phyloP scores from a whole-genome alignment of 106 monocot genomes.

The Platanthera guangdongensis region DNA sequence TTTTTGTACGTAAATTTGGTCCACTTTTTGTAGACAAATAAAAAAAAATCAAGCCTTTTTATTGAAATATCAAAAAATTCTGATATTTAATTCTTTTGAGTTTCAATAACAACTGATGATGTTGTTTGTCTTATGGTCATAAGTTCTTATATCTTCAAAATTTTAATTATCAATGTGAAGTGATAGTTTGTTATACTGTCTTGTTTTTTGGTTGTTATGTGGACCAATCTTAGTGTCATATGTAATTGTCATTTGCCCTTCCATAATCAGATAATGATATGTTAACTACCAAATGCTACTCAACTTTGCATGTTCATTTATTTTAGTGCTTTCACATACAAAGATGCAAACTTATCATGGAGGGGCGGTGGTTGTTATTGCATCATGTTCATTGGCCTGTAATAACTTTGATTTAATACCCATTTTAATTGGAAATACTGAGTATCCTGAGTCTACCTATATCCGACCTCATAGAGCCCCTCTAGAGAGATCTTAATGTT shows the following conservation, averaged over 20 bases:
- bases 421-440: no score
- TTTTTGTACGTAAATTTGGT: slow-evolving; percentile 44
- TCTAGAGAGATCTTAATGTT: no score
- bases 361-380: no score
- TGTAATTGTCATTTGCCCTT: not conserved
- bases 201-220: not conserved
- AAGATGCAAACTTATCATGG: no score
- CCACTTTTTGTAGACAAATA: not conserved
- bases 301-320: no score
- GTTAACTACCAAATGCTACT: no score
- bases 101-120: not conserved
- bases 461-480: no score
- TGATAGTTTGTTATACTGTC: not conserved
- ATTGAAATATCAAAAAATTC: not conserved
- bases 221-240: not conserved
- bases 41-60: not conserved
- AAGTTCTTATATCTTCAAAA: not conserved
- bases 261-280: no score
- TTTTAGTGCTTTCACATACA: no score
- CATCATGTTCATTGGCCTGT: no score
- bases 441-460: no score
- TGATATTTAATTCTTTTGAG: not conserved
- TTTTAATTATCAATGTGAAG: not conserved
- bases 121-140: not conserved
- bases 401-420: no score